phyloP scores from a whole-genome alignment of 768 basidiomycete genomes.

The Omphalotus guepiniiformis region DNA sequence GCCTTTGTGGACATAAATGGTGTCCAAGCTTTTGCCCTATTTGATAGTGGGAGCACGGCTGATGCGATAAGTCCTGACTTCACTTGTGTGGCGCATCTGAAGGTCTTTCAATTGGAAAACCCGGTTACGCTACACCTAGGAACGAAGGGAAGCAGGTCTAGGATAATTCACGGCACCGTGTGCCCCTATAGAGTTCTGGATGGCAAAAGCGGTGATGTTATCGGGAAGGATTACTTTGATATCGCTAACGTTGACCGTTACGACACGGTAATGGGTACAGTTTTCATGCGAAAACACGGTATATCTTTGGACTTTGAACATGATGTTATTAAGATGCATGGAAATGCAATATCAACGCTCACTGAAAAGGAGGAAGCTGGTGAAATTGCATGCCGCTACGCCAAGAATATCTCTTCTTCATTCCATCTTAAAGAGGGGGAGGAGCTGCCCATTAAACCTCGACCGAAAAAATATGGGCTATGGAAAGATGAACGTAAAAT shows the following conservation, averaged over 20 bases:
- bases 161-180: conserved; percentile 13
- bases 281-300: conserved; percentile 16
- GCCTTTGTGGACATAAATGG: conserved; percentile 5
- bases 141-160: conserved; percentile 14
- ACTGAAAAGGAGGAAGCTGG: background rate
- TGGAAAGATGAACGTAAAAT: background rate
- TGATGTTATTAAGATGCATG: conserved; percentile 5
- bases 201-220: no score
- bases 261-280: conserved; percentile 21
- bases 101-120: conserved; percentile 9
- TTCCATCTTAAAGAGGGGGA: background rate
- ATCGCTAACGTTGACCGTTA: conserved; percentile 22
- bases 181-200: background rate
- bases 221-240: conserved; percentile 16
- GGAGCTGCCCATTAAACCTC: background rate
- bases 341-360: conserved; percentile 5
- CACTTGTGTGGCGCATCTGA: conserved; percentile 9
- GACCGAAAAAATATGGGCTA: background rate
- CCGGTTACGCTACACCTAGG: conserved; percentile 18
- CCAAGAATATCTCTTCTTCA: background rate
- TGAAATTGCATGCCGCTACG: background rate
- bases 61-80: conserved; percentile 19
- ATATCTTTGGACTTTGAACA: conserved; percentile 14
- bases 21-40: background rate
- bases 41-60: conserved; percentile 15